phyloP scores from a whole-genome alignment of 805 yeast species.

The Ogataea saltuana region DNA sequence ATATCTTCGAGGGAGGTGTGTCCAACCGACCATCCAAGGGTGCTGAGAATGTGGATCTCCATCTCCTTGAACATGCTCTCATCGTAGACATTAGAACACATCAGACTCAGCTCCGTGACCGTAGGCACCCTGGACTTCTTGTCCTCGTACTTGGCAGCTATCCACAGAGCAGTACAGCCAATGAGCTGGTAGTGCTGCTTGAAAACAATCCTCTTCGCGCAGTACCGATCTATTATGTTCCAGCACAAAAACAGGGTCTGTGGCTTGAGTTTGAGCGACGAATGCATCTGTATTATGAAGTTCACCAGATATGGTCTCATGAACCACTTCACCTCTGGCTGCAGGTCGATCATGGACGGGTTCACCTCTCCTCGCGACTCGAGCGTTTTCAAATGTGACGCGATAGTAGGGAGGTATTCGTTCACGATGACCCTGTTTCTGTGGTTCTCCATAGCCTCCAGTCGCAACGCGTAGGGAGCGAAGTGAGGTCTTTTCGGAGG shows the following conservation, averaged over 20 bases:
- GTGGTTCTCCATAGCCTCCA: slow-evolving; percentile 49
- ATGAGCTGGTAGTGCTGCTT: slow-evolving; percentile 88
- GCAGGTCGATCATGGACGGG: slow-evolving; percentile 68
- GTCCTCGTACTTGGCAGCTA: slow-evolving; percentile 78
- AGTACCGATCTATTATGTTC: slow-evolving; percentile 86
- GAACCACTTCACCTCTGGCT: slow-evolving; percentile 79
- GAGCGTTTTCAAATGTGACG: slow-evolving; percentile 39
- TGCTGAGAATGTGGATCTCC: slow-evolving; percentile 45
- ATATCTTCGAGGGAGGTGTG: slow-evolving; percentile 56
- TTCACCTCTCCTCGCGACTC: slow-evolving; percentile 44
- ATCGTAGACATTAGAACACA: slow-evolving; percentile 62
- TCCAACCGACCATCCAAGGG: slow-evolving; percentile 43
- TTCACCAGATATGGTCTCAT: slow-evolving; percentile 77
- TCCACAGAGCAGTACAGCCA: slow-evolving; percentile 90
- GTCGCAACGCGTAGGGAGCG: slow-evolving; percentile 40
- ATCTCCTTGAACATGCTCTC: slow-evolving; percentile 46
- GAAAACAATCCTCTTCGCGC: slow-evolving; percentile 81
- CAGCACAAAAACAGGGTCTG: slow-evolving; percentile 67
- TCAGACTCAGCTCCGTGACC: slow-evolving; percentile 50
- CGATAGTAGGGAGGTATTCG: slow-evolving; percentile 46
- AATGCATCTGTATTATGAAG: slow-evolving; percentile 68
- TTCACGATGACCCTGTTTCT: slow-evolving; percentile 43
- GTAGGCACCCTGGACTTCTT: slow-evolving; percentile 61
- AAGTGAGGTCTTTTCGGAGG: slow-evolving; percentile 35
- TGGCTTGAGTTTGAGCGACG: slow-evolving; percentile 60